phyloP scores from a whole-genome alignment of 1,284 basidiomycete species.

The Ceratobasidium sp. region DNA sequence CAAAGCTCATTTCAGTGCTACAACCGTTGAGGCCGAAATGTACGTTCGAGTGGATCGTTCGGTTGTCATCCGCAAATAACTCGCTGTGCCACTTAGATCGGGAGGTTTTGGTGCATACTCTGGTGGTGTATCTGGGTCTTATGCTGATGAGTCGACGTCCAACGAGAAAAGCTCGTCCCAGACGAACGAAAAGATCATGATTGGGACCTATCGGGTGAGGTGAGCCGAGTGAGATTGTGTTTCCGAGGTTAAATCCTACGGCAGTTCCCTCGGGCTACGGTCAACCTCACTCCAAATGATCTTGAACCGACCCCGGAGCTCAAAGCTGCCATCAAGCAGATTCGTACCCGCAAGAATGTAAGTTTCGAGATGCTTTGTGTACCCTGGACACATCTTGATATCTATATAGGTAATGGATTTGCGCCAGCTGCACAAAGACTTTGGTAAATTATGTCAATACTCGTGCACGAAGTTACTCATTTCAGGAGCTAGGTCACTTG shows the following conservation, averaged over 20 bases:
- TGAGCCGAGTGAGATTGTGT: too few relatives aligned
- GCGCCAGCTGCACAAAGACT: conserved; percentile 8
- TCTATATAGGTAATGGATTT: conserved; percentile 1
- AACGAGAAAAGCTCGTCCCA: background rate
- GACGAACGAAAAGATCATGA: background rate
- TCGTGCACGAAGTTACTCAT: background rate
- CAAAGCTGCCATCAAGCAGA: conserved; percentile 1
- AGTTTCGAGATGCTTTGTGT: background rate
- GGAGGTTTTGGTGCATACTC: background rate
- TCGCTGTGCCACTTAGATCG: conserved; percentile 3
- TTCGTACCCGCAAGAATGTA: background rate
- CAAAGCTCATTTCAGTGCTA: conserved; percentile 11
- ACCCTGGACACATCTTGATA: background rate
- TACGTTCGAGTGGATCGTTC: background rate
- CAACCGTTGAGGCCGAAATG: background rate
- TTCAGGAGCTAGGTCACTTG: background rate
- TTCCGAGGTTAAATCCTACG: too few relatives aligned
- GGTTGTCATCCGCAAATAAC: too few relatives aligned
- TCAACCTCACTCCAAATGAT: conserved; percentile 2
- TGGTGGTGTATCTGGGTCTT: background rate
- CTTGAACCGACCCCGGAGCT: conserved; percentile 5
- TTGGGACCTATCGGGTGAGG: conserved; percentile 7
- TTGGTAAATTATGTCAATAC: background rate
- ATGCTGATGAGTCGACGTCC: background rate
- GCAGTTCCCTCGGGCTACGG: conserved; percentile 16